Evolutionary conservation across 805 yeast genomes (phyloP).

Genomic region (Metschnikowia rubicola): DNA sequence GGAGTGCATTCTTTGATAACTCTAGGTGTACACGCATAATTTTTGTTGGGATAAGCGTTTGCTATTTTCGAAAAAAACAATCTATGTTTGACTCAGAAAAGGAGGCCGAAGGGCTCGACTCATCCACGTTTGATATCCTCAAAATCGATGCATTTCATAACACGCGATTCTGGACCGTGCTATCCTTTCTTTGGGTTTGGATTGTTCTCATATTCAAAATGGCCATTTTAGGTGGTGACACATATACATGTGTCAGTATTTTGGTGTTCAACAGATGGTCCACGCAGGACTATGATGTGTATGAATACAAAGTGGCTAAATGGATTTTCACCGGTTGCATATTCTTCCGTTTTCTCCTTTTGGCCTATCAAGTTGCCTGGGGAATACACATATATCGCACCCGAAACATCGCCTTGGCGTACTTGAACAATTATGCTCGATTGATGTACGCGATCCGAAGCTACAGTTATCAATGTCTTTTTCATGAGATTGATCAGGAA

Average conservation of each 20-base stretch:
- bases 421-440: slow-evolving; percentile 63
- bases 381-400: slow-evolving; percentile 59
- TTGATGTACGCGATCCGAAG: slow-evolving; percentile 50
- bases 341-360: slow-evolving; percentile 58
- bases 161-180: slow-evolving; percentile 40
- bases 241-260: slow-evolving; percentile 73
- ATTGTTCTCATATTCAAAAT: slow-evolving; percentile 51
- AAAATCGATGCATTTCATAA: slow-evolving; percentile 47
- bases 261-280: slow-evolving; percentile 73
- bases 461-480: slow-evolving; percentile 70
- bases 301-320: slow-evolving; percentile 49
- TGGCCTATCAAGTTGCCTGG: slow-evolving; percentile 53
- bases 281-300: slow-evolving; percentile 42
- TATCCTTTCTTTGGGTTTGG: slow-evolving; percentile 40
- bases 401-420: slow-evolving; percentile 63
- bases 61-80: too few species aligned
- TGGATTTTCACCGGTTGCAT: slow-evolving; percentile 85
- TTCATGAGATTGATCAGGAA: slow-evolving; percentile 62
- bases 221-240: slow-evolving; percentile 59
- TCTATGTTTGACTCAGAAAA: slow-evolving; percentile 14
- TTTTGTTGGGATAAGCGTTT: too few species aligned
- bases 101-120: slow-evolving; percentile 20
- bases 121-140: slow-evolving; percentile 48
- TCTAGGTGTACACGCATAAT: too few species aligned
- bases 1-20: too few species aligned